phyloP scores from a whole-genome alignment of 441 rosid genomes.

The Bruguiera hainesii region DNA sequence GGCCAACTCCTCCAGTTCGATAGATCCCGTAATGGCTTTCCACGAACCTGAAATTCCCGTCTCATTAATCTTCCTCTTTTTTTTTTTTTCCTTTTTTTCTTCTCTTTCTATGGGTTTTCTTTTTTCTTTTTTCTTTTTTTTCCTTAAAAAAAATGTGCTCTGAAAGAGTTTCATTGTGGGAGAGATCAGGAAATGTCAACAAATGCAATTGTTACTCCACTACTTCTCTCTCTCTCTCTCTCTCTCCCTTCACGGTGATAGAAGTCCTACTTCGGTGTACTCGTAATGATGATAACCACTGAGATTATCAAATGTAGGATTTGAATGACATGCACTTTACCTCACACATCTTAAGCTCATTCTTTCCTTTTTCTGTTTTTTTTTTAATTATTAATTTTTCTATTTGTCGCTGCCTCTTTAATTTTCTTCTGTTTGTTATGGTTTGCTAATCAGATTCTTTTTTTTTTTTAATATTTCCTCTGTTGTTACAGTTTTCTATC shows the following conservation, averaged over 20 bases:
- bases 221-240: not conserved
- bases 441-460: not conserved
- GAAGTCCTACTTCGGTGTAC: too few species aligned
- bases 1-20: conserved; percentile 86
- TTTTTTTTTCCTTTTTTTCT: conserved; percentile 1
- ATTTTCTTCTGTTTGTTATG: too few species aligned
- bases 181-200: conserved; percentile 30
- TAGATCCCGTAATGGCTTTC: conserved; percentile 47
- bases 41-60: conserved; percentile 26
- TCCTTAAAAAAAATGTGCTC: conserved; percentile 17
- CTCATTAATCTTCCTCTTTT: not conserved
- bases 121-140: conserved; percentile 4
- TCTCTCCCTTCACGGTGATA: not conserved
- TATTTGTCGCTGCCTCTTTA: too few species aligned
- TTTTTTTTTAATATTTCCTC: not conserved
- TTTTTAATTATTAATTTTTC: not conserved
- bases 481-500: not conserved
- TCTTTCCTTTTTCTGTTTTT: not conserved
- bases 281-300: too few species aligned
- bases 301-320: too few species aligned
- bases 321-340: too few species aligned
- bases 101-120: conserved; percentile 9
- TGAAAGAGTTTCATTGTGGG: conserved; percentile 25
- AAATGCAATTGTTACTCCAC: conserved; percentile 18
- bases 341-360: too few species aligned